Evolutionary conservation across 441 rosid species (phyloP).

Genomic region (Euphorbia corollata): DNA sequence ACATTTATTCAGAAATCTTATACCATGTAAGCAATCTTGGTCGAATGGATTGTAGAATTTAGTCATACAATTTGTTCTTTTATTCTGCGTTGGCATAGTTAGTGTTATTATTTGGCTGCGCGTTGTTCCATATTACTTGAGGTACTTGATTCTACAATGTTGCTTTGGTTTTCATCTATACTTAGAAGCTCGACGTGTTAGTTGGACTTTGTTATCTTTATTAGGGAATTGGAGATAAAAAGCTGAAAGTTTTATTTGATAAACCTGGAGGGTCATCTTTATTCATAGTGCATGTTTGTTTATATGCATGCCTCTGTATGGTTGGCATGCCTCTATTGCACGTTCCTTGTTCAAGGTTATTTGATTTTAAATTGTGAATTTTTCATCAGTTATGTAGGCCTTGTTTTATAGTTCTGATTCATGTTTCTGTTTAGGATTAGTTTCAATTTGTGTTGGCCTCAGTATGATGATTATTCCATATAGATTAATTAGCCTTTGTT

Average conservation of each 20-base stretch:
- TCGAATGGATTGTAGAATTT: background rate
- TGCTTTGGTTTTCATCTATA: background rate
- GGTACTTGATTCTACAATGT: background rate
- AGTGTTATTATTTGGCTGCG: background rate
- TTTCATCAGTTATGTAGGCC: no score
- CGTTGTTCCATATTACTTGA: background rate
- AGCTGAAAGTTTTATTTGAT: background rate
- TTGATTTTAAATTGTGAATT: no score
- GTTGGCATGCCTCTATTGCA: no score
- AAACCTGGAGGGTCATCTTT: background rate
- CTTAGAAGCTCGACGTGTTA: background rate
- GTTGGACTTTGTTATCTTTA: background rate
- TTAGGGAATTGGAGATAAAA: background rate
- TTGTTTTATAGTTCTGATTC: no score
- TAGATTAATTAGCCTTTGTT: no score
- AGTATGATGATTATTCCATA: no score
- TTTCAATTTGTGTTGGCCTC: no score
- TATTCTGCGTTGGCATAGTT: background rate
- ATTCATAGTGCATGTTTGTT: background rate
- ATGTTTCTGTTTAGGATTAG: no score
- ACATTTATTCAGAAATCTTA: background rate
- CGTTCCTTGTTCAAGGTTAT: no score
- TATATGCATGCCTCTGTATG: no score
- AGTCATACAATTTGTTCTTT: background rate
- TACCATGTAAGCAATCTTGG: background rate